Evolutionary conservation across 169 alveolate species (phyloP).

Genomic region (Plasmodium cynomolgi): DNA sequence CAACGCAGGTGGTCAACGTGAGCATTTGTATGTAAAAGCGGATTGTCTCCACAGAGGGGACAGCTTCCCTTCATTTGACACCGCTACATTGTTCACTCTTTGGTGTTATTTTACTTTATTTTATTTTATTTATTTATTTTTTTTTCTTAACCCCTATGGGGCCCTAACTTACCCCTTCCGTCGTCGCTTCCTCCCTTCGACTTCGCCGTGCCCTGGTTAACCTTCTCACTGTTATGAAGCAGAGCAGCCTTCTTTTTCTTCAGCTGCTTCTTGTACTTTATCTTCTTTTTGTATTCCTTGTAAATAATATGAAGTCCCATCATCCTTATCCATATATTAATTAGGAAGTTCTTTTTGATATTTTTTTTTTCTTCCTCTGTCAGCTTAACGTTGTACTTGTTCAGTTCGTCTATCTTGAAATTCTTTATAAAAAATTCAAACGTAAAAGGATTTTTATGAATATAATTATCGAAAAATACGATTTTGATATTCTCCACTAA

Average conservation of each 20-base stretch:
- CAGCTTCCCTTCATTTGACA: background rate
- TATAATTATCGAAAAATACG: slow-evolving; percentile 83
- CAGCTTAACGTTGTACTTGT: slow-evolving; percentile 54
- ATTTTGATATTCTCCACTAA: slow-evolving; percentile 81
- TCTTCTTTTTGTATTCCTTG: slow-evolving; percentile 36
- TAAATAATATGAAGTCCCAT: slow-evolving; percentile 74
- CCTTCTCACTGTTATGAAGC: background rate
- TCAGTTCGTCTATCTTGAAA: slow-evolving; percentile 64
- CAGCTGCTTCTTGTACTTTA: slow-evolving; percentile 34
- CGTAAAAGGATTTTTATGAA: slow-evolving; percentile 83
- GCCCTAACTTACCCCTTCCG: background rate
- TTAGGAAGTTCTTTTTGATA: slow-evolving; percentile 55
- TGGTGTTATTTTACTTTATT: background rate
- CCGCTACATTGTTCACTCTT: background rate
- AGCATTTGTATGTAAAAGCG: background rate
- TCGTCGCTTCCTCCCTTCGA: background rate
- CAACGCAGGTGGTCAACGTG: background rate
- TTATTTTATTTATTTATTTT: background rate
- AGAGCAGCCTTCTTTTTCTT: slow-evolving; percentile 13
- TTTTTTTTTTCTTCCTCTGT: slow-evolving; percentile 76
- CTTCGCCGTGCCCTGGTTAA: background rate
- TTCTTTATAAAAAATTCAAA: slow-evolving; percentile 78
- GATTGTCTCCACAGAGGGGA: background rate
- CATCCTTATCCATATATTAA: slow-evolving; percentile 80
- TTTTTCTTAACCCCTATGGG: background rate